Conservation (phyloP, 768 basidiomycete genomes). For the Coprinopsis cinerea region DNA sequence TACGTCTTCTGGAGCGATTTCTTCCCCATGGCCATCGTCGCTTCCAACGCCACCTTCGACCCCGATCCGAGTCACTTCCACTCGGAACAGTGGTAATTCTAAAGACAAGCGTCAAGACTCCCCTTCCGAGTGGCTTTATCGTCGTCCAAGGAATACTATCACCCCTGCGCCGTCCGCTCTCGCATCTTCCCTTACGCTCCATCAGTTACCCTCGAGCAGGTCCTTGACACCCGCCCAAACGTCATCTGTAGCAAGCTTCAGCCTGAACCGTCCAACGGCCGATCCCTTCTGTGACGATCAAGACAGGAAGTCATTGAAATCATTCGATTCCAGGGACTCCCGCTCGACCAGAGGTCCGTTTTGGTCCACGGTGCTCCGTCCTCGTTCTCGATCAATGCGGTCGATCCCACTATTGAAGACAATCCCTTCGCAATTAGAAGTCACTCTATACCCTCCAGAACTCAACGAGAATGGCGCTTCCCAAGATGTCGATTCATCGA, state of each 20-base stretch:
- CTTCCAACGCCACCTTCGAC: conserved; percentile 19
- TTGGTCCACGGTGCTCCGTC: conserved; percentile 33
- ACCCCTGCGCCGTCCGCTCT: conserved; percentile 18
- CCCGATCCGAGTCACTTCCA: conserved; percentile 15
- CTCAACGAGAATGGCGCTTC: not conserved
- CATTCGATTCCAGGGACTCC: conserved; percentile 13
- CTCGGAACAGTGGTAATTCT: not conserved
- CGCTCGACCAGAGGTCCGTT: conserved; percentile 26
- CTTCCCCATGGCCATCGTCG: conserved; percentile 9
- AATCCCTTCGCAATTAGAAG: conserved; percentile 27
- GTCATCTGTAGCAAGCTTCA: not conserved
- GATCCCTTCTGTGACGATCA: not conserved
- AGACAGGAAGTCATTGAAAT: not conserved
- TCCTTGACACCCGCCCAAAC: not conserved
- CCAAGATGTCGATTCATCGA: not conserved
- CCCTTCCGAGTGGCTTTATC: conserved; percentile 43
- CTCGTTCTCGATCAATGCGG: conserved; percentile 29
- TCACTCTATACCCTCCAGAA: conserved; percentile 17
- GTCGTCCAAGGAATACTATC: conserved; percentile 32
- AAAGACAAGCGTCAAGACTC: conserved; percentile 6
- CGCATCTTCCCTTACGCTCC: conserved; percentile 20
- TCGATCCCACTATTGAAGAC: conserved; percentile 28
- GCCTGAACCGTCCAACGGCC: not conserved
- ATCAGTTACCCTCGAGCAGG: conserved; percentile 10
- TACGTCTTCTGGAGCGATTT: not conserved